These are phyloP conservation scores for Candida railenensis DNA, from an alignment of 805 yeast genomes.

Conservation along the genomic window DNA sequence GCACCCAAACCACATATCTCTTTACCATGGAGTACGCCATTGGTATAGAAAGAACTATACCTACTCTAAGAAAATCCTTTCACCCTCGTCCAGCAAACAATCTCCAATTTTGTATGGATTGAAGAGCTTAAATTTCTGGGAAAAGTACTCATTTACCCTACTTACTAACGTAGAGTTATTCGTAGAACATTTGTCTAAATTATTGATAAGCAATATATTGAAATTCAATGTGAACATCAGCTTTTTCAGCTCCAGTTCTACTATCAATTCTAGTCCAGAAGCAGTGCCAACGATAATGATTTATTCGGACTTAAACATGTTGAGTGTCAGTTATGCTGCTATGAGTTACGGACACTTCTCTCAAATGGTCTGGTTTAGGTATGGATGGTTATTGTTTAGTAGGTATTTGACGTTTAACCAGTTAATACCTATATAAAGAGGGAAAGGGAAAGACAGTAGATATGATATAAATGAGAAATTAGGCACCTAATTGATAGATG, in stretches of 20 bases:
- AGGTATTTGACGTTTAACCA: slow-evolving; percentile 79
- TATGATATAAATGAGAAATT: background rate
- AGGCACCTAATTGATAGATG: no score
- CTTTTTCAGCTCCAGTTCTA: slow-evolving; percentile 22
- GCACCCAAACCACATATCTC: slow-evolving; percentile 82
- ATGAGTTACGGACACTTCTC: slow-evolving; percentile 82
- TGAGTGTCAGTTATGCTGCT: slow-evolving; percentile 53
- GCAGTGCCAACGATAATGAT: slow-evolving; percentile 22
- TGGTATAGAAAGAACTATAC: slow-evolving; percentile 22
- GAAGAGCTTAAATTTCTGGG: slow-evolving; percentile 36
- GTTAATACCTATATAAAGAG: slow-evolving; percentile 31
- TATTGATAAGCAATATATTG: slow-evolving; percentile 27
- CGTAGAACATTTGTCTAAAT: slow-evolving; percentile 34
- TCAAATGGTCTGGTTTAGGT: slow-evolving; percentile 95
- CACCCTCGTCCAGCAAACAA: background rate
- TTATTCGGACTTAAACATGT: slow-evolving; percentile 40
- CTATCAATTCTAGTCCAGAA: background rate
- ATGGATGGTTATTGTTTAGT: slow-evolving; percentile 79
- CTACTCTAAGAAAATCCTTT: background rate
- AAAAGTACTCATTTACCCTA: slow-evolving; percentile 51
- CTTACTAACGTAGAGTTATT: slow-evolving; percentile 42
- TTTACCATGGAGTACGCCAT: slow-evolving; percentile 49
- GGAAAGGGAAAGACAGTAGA: background rate
- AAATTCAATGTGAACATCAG: slow-evolving; percentile 37
- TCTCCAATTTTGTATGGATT: slow-evolving; percentile 21